Base-by-base conservation (phyloP, 331 rosid species). In the Arachis monticola region DNA sequence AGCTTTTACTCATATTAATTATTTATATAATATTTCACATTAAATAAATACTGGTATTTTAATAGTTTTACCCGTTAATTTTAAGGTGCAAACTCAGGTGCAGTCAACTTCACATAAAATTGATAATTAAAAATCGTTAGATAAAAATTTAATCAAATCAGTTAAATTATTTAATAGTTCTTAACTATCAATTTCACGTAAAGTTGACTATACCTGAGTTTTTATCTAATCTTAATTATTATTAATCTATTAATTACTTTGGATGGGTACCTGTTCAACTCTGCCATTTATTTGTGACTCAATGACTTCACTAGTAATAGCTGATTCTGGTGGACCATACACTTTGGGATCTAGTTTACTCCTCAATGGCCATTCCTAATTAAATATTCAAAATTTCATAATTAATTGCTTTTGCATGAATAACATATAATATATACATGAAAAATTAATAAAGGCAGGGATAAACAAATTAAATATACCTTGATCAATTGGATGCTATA, bases 281-380 rank as follows among this genome's bases (percentile, higher is more conserved):
- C 88, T 81, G 72, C 85, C 84, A 8, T 31, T 64, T 69, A 85
- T 85, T 46, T 81, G 87, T 35, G 84, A 66, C 73, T 83, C 83
- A 12, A 88, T 35, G 57, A 79, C 66, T 64, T 85, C 87, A 60
- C 44, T 77, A 2, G 90, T 88, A 67, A 88, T 74, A 58, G 84
- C 81, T 71, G 92, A 88, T 72, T 88, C 84, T 46, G 75, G 71
- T 31, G 90, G 51, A 65, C 92, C 90, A 27, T 88, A 85, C 41
- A 85, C 53, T 66, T 77, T 41, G 8, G 90, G 80, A 31, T 88
- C 82, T 17, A 88, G 69, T 59, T 83, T 85, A 69, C 92, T 88
- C 58, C 69, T 68, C 72, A 83, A 46, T 3, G 92, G 92, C 90
- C 92, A 88, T 42, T 85, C 92, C 90, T 85, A 59, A 70, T 70